phyloP scores from a whole-genome alignment of 2,329 filamentous ascomycete genomes.

The Arachnomyces sp. region DNA sequence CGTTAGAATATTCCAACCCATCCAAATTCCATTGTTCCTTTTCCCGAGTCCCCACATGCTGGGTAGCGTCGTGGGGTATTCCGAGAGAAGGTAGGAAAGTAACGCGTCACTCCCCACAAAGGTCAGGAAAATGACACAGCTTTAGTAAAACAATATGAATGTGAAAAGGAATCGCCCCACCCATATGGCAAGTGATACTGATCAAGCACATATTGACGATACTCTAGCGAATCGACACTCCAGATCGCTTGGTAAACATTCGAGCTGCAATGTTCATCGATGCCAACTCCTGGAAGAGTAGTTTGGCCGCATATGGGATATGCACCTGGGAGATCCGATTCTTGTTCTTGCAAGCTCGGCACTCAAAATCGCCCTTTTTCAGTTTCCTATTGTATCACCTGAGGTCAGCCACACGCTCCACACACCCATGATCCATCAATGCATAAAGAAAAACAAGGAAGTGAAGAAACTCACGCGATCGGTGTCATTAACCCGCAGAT shows the following conservation, averaged over 20 bases:
- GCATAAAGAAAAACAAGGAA: conserved; percentile 18
- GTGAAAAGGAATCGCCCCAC: neutral
- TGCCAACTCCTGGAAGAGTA: conserved; percentile 95
- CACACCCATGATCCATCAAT: conserved; percentile 16
- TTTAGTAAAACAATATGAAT: neutral
- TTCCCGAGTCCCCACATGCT: neutral
- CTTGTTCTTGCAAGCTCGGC: conserved; percentile 97
- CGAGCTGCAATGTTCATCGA: conserved; percentile 97
- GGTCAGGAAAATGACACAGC: too few species aligned
- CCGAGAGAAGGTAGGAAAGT: too few species aligned
- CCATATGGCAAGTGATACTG: neutral
- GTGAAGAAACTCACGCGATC: conserved; percentile 73
- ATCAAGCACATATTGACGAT: conserved; percentile 3
- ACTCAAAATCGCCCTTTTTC: conserved; percentile 93
- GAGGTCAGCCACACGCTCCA: conserved; percentile 4
- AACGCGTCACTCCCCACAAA: too few species aligned
- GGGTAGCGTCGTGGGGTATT: neutral
- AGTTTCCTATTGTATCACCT: conserved; percentile 56
- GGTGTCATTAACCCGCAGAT: conserved; percentile 98
- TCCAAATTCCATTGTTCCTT: too few species aligned
- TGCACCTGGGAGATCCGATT: conserved; percentile 96
- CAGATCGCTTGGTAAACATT: conserved; percentile 73
- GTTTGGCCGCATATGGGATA: conserved; percentile 94
- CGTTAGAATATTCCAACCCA: too few species aligned
- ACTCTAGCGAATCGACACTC: conserved; percentile 34